Conservation (phyloP, 2,329 filamentous ascomycete genomes). For the Elsinoe batatas region DNA sequence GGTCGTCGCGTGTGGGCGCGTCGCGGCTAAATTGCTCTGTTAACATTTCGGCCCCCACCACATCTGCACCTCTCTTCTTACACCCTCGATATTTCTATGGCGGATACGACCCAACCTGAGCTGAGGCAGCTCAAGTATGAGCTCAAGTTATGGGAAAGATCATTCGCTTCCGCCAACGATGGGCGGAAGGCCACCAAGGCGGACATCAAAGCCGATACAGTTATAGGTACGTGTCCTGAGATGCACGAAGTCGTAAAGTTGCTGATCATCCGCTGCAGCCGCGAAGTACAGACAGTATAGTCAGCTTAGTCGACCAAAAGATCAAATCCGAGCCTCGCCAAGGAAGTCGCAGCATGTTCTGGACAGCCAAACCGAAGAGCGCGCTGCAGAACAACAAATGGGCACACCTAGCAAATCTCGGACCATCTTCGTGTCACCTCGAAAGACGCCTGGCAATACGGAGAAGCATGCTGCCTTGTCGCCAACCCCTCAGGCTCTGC, state of each 20-base stretch:
- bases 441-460: constrained; percentile 14
- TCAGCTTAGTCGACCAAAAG: constrained; percentile 39
- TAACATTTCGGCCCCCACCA: background rate
- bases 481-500: constrained; percentile 25
- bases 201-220: constrained; percentile 65
- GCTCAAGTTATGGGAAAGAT: constrained; percentile 64
- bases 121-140: constrained; percentile 46
- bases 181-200: constrained; percentile 61
- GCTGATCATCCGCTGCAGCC: constrained; percentile 35
- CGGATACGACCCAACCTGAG: background rate
- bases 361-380: background rate
- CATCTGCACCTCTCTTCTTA: background rate
- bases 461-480: background rate
- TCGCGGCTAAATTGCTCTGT: constrained; percentile 9
- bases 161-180: constrained; percentile 51
- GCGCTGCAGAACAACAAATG: background rate
- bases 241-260: constrained; percentile 11
- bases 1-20: background rate
- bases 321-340: background rate
- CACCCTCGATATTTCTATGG: background rate
- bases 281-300: constrained; percentile 71
- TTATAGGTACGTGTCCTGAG: constrained; percentile 50
- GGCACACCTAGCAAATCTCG: constrained; percentile 1
- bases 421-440: constrained; percentile 5
- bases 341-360: background rate